phyloP scores from a whole-genome alignment of 2,329 filamentous ascomycete genomes.

The Beauveria bassiana region DNA sequence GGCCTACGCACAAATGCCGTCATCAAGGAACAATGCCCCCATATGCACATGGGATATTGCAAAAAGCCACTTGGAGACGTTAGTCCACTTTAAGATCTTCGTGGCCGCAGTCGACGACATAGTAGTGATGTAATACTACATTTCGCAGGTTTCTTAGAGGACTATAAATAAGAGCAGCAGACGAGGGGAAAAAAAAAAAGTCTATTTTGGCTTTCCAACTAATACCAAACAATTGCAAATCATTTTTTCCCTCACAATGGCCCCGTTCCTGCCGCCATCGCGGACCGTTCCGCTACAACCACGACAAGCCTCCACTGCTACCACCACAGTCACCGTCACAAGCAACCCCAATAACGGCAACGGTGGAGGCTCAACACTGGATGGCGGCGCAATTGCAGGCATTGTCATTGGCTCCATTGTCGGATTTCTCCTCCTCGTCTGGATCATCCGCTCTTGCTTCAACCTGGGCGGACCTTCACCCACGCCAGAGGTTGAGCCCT shows the following conservation, averaged over 20 bases:
- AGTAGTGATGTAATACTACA: slow-evolving; percentile 4
- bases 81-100: neutral
- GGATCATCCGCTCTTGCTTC: slow-evolving; percentile 38
- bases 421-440: slow-evolving; percentile 37
- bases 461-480: slow-evolving; percentile 31
- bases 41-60: neutral
- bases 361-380: slow-evolving; percentile 22
- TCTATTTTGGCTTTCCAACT: neutral
- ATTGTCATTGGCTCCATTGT: slow-evolving; percentile 42
- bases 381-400: slow-evolving; percentile 42
- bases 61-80: neutral
- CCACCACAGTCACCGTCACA: slow-evolving; percentile 24
- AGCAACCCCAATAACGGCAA: slow-evolving; percentile 14
- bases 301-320: slow-evolving; percentile 14
- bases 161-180: neutral
- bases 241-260: neutral
- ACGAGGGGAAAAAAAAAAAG: neutral
- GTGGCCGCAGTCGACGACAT: neutral
- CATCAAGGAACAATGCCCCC: neutral
- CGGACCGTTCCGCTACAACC: neutral
- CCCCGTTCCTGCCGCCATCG: neutral
- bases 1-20: neutral
- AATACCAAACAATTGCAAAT: neutral
- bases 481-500: slow-evolving; percentile 23
- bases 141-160: neutral